Evolutionary conservation across 2,329 filamentous ascomycete genomes (phyloP).

Genomic region (Botrytis sinoallii): DNA sequence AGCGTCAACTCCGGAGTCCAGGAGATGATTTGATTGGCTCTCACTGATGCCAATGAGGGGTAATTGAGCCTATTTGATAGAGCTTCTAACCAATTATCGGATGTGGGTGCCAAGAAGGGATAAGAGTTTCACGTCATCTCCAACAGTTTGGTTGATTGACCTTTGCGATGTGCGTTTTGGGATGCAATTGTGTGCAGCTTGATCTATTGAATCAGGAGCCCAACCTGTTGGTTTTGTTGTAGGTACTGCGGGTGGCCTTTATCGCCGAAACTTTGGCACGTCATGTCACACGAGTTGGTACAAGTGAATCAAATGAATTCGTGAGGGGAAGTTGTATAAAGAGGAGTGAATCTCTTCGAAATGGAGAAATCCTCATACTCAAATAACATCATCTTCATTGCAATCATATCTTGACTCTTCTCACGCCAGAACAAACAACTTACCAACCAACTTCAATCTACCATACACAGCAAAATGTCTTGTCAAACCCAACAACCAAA

Average conservation of each 20-base stretch:
- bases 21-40: background rate
- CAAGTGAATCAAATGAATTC: background rate
- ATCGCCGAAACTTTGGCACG: background rate
- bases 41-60: background rate
- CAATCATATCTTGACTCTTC: background rate
- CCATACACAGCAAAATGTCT: slow-evolving; percentile 16
- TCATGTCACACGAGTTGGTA: background rate
- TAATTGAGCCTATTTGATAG: background rate
- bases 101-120: background rate
- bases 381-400: background rate
- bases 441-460: background rate
- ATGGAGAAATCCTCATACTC: background rate
- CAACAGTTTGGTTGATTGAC: background rate
- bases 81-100: background rate
- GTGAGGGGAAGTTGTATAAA: background rate
- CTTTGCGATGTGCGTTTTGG: background rate
- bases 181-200: background rate
- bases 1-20: background rate
- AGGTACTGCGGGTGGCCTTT: background rate
- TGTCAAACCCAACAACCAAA: slow-evolving; percentile 39
- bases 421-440: background rate
- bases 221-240: background rate
- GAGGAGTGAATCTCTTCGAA: background rate
- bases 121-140: background rate
- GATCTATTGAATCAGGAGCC: background rate